Percentiles rank a stretch among this genome's conserved stretches.
phyloP scores from a whole-genome alignment of 768 basidiomycete species.

The Boletus huronensis region DNA sequence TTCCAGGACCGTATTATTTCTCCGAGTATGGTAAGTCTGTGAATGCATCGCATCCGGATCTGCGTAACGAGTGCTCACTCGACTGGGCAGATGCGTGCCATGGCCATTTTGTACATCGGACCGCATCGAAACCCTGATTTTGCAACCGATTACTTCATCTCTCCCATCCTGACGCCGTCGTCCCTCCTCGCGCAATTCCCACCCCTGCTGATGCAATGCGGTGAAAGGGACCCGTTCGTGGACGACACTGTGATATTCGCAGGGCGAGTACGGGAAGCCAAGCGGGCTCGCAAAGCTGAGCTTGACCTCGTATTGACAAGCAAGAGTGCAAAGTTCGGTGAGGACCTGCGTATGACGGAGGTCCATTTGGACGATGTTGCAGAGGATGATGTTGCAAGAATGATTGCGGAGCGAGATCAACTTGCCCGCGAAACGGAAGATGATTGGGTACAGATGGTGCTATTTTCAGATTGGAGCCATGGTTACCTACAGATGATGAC shows the following conservation, averaged over 20 bases:
- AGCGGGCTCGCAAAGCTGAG: constrained; percentile 74
- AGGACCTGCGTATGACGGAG: constrained; percentile 59
- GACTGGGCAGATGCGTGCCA: constrained; percentile 91
- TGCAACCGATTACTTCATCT: constrained; percentile 91
- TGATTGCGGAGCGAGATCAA: constrained; percentile 58
- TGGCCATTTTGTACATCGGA: constrained; percentile 97
- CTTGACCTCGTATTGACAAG: constrained; percentile 58
- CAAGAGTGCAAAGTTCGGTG: constrained; percentile 62
- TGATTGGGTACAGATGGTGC: constrained; percentile 92
- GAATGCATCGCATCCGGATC: constrained; percentile 3
- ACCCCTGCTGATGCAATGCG: constrained; percentile 89
- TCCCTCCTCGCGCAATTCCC: constrained; percentile 89
- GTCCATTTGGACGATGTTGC: constrained; percentile 29
- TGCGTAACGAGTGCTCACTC: constrained; percentile 5
- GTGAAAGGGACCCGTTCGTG: constrained; percentile 93
- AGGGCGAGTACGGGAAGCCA: constrained; percentile 92
- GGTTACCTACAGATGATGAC: constrained; percentile 95
- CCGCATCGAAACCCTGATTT: constrained; percentile 94
- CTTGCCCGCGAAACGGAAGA: constrained; percentile 73
- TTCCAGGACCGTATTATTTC: constrained; percentile 93
- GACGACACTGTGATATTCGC: constrained; percentile 98
- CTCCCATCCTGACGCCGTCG: constrained; percentile 86
- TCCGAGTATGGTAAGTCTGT: constrained; percentile 83
- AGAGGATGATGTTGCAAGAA: constrained; percentile 33
- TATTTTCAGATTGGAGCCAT: constrained; percentile 96